Conservation (phyloP, 805 yeast genomes). For the Tetrapisispora iriomotensis region DNA sequence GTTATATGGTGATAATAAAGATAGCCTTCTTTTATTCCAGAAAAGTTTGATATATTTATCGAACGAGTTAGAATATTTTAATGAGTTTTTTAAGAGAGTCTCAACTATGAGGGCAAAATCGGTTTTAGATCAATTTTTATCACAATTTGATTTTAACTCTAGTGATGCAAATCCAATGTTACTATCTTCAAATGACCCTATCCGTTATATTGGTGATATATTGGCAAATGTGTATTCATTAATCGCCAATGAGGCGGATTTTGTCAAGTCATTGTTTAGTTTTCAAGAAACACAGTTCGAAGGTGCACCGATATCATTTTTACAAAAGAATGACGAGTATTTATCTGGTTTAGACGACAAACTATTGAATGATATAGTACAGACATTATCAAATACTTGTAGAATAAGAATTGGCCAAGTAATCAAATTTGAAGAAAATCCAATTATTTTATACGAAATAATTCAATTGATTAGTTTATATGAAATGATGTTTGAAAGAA, state of each 20-base stretch:
- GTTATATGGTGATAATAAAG: conserved; percentile 8
- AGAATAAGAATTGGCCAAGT: conserved; percentile 59
- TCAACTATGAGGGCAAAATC: conserved; percentile 57
- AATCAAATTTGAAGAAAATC: conserved; percentile 52
- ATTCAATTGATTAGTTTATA: conserved; percentile 60
- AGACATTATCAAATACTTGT: conserved; percentile 38
- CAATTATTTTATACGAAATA: conserved; percentile 47
- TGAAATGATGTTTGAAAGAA: conserved; percentile 47
- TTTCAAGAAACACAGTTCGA: conserved; percentile 20
- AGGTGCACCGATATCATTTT: conserved; percentile 11
- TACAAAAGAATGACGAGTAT: conserved; percentile 19
- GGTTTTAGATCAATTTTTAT: conserved; percentile 56
- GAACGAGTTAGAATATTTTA: conserved; percentile 42
- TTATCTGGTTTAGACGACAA: conserved; percentile 21
- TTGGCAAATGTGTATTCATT: conserved; percentile 81
- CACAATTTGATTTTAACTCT: conserved; percentile 36
- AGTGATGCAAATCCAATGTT: conserved; percentile 40
- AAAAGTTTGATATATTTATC: conserved; percentile 29
- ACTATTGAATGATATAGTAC: conserved; percentile 25
- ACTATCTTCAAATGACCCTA: conserved; percentile 67
- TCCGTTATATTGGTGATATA: conserved; percentile 75
- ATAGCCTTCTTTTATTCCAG: conserved; percentile 21
- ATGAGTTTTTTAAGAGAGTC: conserved; percentile 51
- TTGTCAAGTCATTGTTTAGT: conserved; percentile 53
- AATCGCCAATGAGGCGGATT: conserved; percentile 79